A percentile compares a stretch with the other conserved stretches of the same genome.
phyloP scores from a whole-genome alignment of 2,329 filamentous ascomycete species.

The Aspergillus melleus region DNA sequence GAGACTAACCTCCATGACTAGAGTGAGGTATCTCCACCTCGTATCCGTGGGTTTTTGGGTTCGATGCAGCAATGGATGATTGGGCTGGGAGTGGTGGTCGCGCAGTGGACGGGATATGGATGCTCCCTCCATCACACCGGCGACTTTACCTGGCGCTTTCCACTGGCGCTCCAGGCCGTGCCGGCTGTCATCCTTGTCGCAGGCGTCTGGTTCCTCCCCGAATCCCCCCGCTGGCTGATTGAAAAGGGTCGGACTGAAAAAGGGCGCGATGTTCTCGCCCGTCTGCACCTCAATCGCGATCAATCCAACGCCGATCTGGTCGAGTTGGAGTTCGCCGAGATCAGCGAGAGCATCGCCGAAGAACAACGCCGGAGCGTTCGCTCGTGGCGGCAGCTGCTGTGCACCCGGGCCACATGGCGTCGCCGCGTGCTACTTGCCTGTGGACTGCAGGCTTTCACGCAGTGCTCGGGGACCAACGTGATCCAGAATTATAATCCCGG shows the following conservation, averaged over 20 bases:
- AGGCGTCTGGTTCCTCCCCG: slow-evolving; percentile 35
- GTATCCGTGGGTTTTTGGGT: slow-evolving; percentile 41
- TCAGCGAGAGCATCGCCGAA: slow-evolving; percentile 40
- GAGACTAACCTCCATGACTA: slow-evolving; percentile 6
- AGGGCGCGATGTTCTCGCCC: slow-evolving; percentile 34
- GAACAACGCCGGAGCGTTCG: slow-evolving; percentile 37
- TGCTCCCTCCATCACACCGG: slow-evolving; percentile 35
- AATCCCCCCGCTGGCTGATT: slow-evolving; percentile 39
- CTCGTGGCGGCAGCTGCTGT: slow-evolving; percentile 43
- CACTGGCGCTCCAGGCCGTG: slow-evolving; percentile 36
- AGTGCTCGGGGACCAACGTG: slow-evolving; percentile 50
- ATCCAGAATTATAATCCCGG: slow-evolving; percentile 47
- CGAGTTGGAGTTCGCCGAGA: slow-evolving; percentile 45
- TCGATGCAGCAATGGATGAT: slow-evolving; percentile 50
- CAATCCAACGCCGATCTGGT: slow-evolving; percentile 34
- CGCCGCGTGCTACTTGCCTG: slow-evolving; percentile 49
- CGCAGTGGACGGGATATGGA: slow-evolving; percentile 54
- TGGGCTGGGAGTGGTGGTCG: slow-evolving; percentile 44
- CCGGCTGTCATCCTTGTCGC: slow-evolving; percentile 41
- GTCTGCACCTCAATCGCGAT: slow-evolving; percentile 31
- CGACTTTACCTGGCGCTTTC: slow-evolving; percentile 38
- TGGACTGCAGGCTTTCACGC: slow-evolving; percentile 52
- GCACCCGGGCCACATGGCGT: slow-evolving; percentile 47
- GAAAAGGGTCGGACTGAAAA: slow-evolving; percentile 37
- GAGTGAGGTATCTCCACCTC: slow-evolving; percentile 43